phyloP scores from a whole-genome alignment of 2,329 filamentous ascomycete genomes.

The Talaromyces atroroseus region DNA sequence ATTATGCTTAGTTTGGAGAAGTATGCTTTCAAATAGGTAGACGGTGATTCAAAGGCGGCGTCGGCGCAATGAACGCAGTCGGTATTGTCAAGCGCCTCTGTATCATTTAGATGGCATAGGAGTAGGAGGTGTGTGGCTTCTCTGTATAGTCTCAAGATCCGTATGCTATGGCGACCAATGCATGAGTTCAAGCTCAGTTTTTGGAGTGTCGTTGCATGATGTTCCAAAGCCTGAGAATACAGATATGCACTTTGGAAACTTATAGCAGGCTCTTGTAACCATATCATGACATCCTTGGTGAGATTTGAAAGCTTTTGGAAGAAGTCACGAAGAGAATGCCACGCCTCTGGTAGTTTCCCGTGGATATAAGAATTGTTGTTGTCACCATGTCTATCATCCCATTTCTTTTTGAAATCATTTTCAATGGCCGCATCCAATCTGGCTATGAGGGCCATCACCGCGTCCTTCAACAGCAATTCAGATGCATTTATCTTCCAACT shows the following conservation, averaged over 20 bases:
- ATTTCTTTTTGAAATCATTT: not conserved
- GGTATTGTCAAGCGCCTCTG: not conserved
- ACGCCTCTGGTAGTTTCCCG: not conserved
- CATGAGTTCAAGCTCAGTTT: not conserved
- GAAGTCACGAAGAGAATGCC: not conserved
- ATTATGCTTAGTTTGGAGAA: conserved; percentile 5
- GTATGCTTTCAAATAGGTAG: conserved; percentile 1
- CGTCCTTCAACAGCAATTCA: not conserved
- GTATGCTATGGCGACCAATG: not conserved
- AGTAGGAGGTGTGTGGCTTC: not conserved
- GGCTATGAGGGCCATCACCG: not conserved
- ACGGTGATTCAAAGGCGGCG: not conserved
- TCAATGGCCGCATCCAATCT: not conserved
- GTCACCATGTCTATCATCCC: not conserved
- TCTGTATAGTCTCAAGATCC: not conserved
- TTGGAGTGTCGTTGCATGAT: not conserved
- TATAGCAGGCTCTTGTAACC: not conserved
- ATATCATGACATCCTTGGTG: not conserved
- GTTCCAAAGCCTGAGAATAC: not conserved
- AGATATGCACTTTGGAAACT: not conserved
- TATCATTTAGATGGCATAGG: not conserved
- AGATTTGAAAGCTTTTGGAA: not conserved
- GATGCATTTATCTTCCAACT: not conserved
- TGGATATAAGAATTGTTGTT: not conserved
- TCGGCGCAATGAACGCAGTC: not conserved